These are phyloP conservation scores for Anthracocystis panici-leucophaei DNA, from an alignment of 1,284 basidiomycete genomes.

Conservation along the genomic window DNA sequence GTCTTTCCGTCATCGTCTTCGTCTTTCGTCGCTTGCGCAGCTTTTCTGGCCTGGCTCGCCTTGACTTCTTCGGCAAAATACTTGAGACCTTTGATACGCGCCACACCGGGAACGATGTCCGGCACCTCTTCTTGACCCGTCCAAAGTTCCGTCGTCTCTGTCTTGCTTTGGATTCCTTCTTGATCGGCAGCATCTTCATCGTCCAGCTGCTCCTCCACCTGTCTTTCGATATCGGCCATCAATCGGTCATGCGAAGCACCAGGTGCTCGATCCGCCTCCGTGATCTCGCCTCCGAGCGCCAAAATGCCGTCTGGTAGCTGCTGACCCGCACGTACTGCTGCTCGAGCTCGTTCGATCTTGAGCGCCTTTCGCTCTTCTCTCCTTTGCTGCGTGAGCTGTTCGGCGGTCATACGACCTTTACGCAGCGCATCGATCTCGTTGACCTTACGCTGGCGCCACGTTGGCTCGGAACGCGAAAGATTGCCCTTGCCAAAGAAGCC, in stretches of 20 bases:
- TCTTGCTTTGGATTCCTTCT: neutral
- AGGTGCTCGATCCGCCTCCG: conserved; percentile 62
- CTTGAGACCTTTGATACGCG: conserved; percentile 62
- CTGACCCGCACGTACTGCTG: conserved; percentile 65
- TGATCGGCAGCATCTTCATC: conserved; percentile 37
- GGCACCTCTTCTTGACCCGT: conserved; percentile 58
- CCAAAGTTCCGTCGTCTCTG: conserved; percentile 32
- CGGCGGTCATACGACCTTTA: conserved; percentile 63
- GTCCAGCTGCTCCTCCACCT: conserved; percentile 53
- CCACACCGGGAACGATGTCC: conserved; percentile 51
- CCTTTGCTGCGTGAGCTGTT: conserved; percentile 65
- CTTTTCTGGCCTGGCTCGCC: conserved; percentile 44
- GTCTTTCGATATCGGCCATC: conserved; percentile 54
- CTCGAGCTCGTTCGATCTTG: conserved; percentile 67
- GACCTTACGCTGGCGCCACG: conserved; percentile 76
- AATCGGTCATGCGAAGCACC: conserved; percentile 49
- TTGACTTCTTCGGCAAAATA: conserved; percentile 59
- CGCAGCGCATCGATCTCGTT: conserved; percentile 71
- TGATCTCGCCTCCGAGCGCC: conserved; percentile 68
- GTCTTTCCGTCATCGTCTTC: conserved; percentile 12
- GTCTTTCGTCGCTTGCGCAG: conserved; percentile 10
- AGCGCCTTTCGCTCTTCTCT: conserved; percentile 64
- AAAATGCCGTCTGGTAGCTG: conserved; percentile 64
- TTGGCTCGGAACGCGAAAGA: conserved; percentile 91
- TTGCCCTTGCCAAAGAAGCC: conserved; percentile 98